Percentiles rank a stretch among this genome's conserved stretches.
Evolutionary conservation across 2,329 filamentous ascomycete species (phyloP).

Genomic region (Apiospora malaysiana): DNA sequence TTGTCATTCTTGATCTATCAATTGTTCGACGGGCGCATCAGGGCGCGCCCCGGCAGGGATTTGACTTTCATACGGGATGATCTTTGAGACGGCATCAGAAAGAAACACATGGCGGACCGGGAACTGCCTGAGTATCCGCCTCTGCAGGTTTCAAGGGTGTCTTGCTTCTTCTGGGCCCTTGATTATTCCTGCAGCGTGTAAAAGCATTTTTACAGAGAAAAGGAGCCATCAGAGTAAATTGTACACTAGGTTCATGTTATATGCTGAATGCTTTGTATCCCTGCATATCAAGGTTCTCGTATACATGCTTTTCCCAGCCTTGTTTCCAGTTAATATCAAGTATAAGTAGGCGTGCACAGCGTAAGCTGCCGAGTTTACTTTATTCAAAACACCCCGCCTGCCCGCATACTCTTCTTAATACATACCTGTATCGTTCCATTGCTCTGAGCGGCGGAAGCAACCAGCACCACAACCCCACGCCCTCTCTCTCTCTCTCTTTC

Average conservation of each 20-base stretch:
- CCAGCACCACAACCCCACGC: background rate
- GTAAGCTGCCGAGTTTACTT: background rate
- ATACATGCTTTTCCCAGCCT: background rate
- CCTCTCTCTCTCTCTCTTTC: background rate
- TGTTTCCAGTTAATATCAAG: background rate
- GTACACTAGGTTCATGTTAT: background rate
- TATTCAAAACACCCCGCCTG: background rate
- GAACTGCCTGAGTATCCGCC: background rate
- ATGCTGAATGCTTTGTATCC: background rate
- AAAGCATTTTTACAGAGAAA: background rate
- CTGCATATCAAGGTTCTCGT: background rate
- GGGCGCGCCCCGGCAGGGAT: background rate
- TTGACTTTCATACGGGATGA: background rate
- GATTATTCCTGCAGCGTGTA: background rate
- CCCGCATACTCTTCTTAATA: background rate
- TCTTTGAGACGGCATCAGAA: slow-evolving; percentile 10
- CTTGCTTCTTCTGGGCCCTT: background rate
- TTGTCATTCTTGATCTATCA: slow-evolving; percentile 6
- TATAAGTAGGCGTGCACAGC: too few relatives aligned
- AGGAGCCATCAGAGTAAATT: background rate
- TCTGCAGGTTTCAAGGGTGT: slow-evolving; percentile 5
- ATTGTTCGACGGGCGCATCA: background rate
- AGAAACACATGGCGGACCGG: background rate
- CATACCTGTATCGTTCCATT: background rate
- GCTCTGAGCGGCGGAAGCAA: background rate